Evolutionary conservation across 129 eudicot genomes (phyloP).

Genomic region (Helichrysum umbraculigerum): DNA sequence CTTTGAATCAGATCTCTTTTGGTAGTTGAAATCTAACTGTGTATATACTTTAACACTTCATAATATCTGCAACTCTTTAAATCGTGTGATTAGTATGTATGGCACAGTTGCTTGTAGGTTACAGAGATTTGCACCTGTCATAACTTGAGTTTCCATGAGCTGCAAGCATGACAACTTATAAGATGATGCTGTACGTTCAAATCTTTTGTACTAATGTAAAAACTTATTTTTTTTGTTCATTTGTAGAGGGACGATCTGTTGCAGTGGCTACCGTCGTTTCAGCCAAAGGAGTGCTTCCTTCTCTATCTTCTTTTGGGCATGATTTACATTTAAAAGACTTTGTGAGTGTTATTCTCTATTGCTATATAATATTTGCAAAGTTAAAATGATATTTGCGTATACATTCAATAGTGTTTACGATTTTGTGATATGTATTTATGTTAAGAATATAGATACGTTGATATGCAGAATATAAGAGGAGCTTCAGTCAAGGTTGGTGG

Average conservation of each 20-base stretch:
- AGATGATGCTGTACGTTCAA: background rate
- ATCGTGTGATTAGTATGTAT: background rate
- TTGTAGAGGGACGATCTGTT: slow-evolving; percentile 68
- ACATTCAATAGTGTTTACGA: too few species aligned
- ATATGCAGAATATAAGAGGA: too few species aligned
- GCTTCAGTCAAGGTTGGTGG: too few species aligned
- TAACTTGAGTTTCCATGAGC: background rate
- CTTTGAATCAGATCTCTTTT: too few species aligned
- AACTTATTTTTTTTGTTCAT: background rate
- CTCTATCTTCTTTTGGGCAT: slow-evolving; percentile 64
- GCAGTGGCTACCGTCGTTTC: slow-evolving; percentile 73
- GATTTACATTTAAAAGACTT: too few species aligned
- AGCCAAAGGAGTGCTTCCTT: slow-evolving; percentile 54
- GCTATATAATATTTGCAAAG: too few species aligned
- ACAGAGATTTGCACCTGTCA: background rate
- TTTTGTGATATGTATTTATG: too few species aligned
- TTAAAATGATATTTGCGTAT: too few species aligned
- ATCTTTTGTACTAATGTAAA: background rate
- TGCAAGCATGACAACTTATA: background rate
- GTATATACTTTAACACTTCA: background rate
- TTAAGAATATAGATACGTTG: too few species aligned
- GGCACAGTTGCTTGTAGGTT: background rate
- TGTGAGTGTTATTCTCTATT: too few species aligned
- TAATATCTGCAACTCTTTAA: background rate
- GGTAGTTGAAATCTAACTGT: background rate